Percentiles rank a stretch among this genome's conserved stretches.
Conservation (phyloP, 768 basidiomycete genomes). For the Lactarius quietus region DNA sequence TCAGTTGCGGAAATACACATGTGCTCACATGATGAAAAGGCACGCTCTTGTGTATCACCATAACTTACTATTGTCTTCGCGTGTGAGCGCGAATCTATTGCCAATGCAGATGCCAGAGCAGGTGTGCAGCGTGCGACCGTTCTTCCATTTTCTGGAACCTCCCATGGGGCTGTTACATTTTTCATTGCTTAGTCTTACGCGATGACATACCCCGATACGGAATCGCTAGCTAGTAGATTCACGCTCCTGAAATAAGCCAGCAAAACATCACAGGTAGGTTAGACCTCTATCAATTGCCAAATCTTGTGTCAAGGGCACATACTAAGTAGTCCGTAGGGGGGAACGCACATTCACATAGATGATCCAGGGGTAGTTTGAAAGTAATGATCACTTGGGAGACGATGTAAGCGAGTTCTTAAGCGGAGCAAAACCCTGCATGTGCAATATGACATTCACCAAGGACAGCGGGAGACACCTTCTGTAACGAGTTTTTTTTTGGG, state of each 20-base stretch:
- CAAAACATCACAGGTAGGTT: constrained; percentile 29
- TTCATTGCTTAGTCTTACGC: neutral
- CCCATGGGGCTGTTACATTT: neutral
- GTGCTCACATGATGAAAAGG: neutral
- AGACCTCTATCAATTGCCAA: constrained; percentile 47
- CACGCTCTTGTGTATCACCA: neutral
- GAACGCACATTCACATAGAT: constrained; percentile 49
- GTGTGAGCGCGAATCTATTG: neutral
- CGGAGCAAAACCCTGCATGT: constrained; percentile 50
- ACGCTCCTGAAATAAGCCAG: constrained; percentile 1
- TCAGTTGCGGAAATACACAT: neutral
- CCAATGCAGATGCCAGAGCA: neutral
- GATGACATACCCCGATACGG: neutral
- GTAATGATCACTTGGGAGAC: constrained; percentile 59
- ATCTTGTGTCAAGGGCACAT: constrained; percentile 27
- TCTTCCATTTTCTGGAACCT: neutral
- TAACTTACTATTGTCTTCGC: neutral
- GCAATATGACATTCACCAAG: neutral
- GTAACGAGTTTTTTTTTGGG: constrained; percentile 68
- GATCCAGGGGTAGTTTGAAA: constrained; percentile 52
- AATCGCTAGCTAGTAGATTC: neutral
- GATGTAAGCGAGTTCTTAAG: constrained; percentile 55
- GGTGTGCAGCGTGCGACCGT: neutral
- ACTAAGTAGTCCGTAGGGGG: neutral
- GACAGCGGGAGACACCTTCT: constrained; percentile 48